phyloP scores from a whole-genome alignment of 495 filamentous ascomycete species.

The Aspergillus sparsus region DNA sequence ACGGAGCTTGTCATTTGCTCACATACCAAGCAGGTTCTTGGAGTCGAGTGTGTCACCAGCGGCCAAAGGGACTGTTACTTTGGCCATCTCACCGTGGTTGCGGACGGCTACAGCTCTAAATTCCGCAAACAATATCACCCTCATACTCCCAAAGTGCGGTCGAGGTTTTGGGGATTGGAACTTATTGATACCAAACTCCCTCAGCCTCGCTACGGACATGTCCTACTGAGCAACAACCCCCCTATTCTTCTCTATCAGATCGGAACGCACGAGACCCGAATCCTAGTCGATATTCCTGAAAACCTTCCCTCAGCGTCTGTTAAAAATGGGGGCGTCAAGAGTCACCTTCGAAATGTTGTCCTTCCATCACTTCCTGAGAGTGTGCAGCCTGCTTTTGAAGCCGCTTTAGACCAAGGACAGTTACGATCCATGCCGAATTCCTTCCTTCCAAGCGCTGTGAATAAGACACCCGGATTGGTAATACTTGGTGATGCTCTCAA shows the following conservation, averaged over 20 bases:
- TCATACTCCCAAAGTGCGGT: conserved; percentile 67
- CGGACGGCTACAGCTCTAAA: conserved; percentile 91
- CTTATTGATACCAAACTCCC: conserved; percentile 84
- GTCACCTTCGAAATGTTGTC: conserved; percentile 73
- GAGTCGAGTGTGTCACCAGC: conserved; percentile 68
- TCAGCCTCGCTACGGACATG: conserved; percentile 73
- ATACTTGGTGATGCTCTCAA: conserved; percentile 91
- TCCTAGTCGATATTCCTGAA: conserved; percentile 87
- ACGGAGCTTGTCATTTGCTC: conserved; percentile 60
- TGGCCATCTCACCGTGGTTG: conserved; percentile 80
- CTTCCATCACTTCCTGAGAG: conserved; percentile 73
- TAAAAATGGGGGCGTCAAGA: conserved; percentile 76
- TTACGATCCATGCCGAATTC: conserved; percentile 89
- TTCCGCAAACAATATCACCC: conserved; percentile 81
- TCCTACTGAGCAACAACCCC: conserved; percentile 72
- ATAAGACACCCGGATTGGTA: conserved; percentile 71
- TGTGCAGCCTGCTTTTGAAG: conserved; percentile 71
- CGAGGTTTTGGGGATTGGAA: conserved; percentile 90
- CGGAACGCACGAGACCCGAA: conserved; percentile 89
- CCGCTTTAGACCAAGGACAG: conserved; percentile 72
- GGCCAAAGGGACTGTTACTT: conserved; percentile 73
- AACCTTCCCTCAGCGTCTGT: conserved; percentile 69
- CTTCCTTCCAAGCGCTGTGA: conserved; percentile 77
- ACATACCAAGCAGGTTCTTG: conserved; percentile 64
- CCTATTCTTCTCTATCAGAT: conserved; percentile 97